Percentiles rank a stretch among this genome's conserved stretches.
phyloP scores from a whole-genome alignment of 2,329 filamentous ascomycete species.

The Bipolaris oryzae region DNA sequence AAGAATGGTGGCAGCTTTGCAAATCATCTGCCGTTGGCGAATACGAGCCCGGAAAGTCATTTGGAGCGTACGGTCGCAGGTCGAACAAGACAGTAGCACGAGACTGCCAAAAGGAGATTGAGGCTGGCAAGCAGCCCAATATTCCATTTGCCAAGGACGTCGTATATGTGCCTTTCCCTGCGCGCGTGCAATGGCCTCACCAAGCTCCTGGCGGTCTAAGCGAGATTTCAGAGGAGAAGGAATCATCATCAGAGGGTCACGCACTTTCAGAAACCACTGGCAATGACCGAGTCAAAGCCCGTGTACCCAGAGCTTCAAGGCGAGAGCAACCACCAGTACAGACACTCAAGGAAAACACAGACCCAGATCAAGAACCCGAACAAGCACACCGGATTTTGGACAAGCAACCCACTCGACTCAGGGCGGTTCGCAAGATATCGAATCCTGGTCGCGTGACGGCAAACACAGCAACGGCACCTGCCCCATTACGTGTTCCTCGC shows the following conservation, averaged over 20 bases:
- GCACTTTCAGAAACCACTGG: slow-evolving; percentile 54
- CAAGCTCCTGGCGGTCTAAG: slow-evolving; percentile 40
- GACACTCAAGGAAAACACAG: slow-evolving; percentile 47
- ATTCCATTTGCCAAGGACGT: slow-evolving; percentile 57
- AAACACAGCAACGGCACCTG: slow-evolving; percentile 36
- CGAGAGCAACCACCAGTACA: slow-evolving; percentile 36
- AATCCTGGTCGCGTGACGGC: slow-evolving; percentile 42
- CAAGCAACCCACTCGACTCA: slow-evolving; percentile 46
- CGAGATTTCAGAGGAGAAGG: slow-evolving; percentile 51
- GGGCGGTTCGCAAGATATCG: slow-evolving; percentile 45
- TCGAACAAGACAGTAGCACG: slow-evolving; percentile 57
- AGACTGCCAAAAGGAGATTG: slow-evolving; percentile 57
- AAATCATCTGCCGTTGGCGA: slow-evolving; percentile 58
- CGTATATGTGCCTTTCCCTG: slow-evolving; percentile 56
- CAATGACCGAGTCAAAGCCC: slow-evolving; percentile 49
- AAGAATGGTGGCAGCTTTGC: slow-evolving; percentile 59
- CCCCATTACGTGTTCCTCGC: slow-evolving; percentile 36
- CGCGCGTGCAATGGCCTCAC: slow-evolving; percentile 47
- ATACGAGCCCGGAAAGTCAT: slow-evolving; percentile 53
- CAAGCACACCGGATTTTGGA: slow-evolving; percentile 37
- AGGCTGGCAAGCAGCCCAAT: slow-evolving; percentile 54
- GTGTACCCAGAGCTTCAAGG: slow-evolving; percentile 27
- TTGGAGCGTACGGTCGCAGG: slow-evolving; percentile 55
- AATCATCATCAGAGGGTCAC: slow-evolving; percentile 47
- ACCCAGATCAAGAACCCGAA: slow-evolving; percentile 38